Evolutionary conservation across 2,329 filamentous ascomycete species (phyloP).

Genomic region (Bipolaris bicolor): DNA sequence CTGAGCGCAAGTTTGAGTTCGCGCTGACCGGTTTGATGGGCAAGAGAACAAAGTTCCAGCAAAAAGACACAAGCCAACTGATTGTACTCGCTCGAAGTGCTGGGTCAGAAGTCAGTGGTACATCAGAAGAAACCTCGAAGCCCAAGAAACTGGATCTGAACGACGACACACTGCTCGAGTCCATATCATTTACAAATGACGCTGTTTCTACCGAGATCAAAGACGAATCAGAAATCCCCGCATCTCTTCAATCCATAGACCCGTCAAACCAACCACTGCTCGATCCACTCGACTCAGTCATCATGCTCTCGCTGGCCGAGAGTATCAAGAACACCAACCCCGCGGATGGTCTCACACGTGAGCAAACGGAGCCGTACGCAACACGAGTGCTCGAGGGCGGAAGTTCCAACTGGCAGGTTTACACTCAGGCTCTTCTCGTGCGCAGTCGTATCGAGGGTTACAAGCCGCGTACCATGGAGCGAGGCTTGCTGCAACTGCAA

Average conservation of each 20-base stretch:
- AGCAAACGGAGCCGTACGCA: slow-evolving; percentile 91
- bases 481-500: slow-evolving; percentile 89
- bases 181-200: slow-evolving; percentile 75
- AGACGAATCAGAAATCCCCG: slow-evolving; percentile 62
- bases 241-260: slow-evolving; percentile 67
- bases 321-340: slow-evolving; percentile 91
- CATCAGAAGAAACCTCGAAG: slow-evolving; percentile 40
- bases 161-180: slow-evolving; percentile 90
- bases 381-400: slow-evolving; percentile 85
- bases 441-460: slow-evolving; percentile 90
- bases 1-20: slow-evolving; percentile 75
- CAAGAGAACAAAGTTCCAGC: slow-evolving; percentile 81
- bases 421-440: slow-evolving; percentile 90
- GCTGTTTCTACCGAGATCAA: slow-evolving; percentile 52
- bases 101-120: slow-evolving; percentile 25
- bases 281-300: slow-evolving; percentile 83
- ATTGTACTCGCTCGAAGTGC: slow-evolving; percentile 86
- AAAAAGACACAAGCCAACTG: slow-evolving; percentile 82
- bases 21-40: slow-evolving; percentile 85
- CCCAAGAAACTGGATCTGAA: slow-evolving; percentile 81
- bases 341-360: slow-evolving; percentile 82
- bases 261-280: slow-evolving; percentile 84
- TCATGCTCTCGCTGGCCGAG: slow-evolving; percentile 78
- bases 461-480: slow-evolving; percentile 83
- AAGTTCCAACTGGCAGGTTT: slow-evolving; percentile 96